Evolutionary conservation across 2,329 filamentous ascomycete genomes (phyloP), one percentile per base, ranked within the genome.

Genomic region (Tolypocladium capitatum): DNA sequence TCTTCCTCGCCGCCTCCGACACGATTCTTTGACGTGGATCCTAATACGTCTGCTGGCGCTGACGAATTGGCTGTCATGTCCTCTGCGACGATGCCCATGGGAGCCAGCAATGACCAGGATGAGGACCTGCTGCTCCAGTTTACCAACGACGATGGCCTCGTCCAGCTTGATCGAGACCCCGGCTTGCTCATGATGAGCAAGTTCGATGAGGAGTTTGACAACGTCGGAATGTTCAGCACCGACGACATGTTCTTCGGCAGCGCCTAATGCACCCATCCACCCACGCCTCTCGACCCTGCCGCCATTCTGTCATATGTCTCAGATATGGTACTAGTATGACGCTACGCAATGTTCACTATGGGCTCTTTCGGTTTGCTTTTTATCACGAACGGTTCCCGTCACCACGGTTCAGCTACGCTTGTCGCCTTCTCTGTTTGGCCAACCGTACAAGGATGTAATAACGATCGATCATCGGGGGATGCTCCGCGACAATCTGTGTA

Each of bases 1-100:
- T 77, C 76, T 21, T 76, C 75, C 14, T 80, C 78, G 24, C 76
- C 77, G 4, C 73, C 73, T 28, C 64, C 70, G 6, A 56, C 59
- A n/a, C 68, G 64, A 41, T 74, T 69, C 59, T 76, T 74, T 54
- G 67, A 74, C 38, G 59, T 68, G 49, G 70, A 74, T 38, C 62
- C 67, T 36, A 66, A 63, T 56, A 60, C 62, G 2, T 58, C 62
- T 5, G 56, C 57, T 24, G 55, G 54, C 38, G 48, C 51, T 1
- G 63, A 67, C 27, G 63, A 63, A 28, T 51, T 66, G 35, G 56
- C 58, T 48, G 55, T 48, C 42, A 56, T 65, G 52, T 52, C 57
- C 1, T 55, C 59, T 31, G 55, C 52, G n/a, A 55, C 59, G 40
- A 53, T 61, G 48, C 59, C 58, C 47, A 57, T 63, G 18, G 60